Base-by-base conservation (phyloP, 495 filamentous ascomycete species). In the Tuber umbilicatum region DNA sequence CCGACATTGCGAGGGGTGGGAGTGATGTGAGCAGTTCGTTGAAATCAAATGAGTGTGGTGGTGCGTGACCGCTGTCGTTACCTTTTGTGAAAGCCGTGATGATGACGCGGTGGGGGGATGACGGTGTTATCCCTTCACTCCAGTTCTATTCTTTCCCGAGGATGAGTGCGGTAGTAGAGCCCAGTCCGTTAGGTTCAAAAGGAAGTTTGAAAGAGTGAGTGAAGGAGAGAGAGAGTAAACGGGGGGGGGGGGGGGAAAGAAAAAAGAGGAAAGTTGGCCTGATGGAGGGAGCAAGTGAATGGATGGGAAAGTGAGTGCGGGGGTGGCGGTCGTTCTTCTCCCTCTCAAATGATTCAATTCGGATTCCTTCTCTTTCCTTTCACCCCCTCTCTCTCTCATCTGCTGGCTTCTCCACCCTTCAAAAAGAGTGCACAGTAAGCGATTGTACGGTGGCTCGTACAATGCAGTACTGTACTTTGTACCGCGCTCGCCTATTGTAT, bases 1-100 rank as follows among this genome's bases (percentile, higher is more conserved):
- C 60, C 17, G 60, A 37, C 69, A 74, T 78, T 21, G 72, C 27
- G 27, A 64, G 55, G 27, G 27, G 55, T 16, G 55, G 55, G 19
- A 64, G 55, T 35, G 55, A 64, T 64, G 27, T 35, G 27, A 64
- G 55, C 1, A 64, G 55, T 64, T 64, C 55, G 12, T 64, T 64
- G 55, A 64, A 64, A 64, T 64, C 55, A 35, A 64, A 64, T 4
- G 55, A 64, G 31, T 64, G 31, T 64, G 27, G 23, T 60, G n/a
- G 27, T 64, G 55, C 55, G 55, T 64, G 27, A 12, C 55, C 5
- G 27, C 5, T 64, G 16, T 60, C 50, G n/a, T 23, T 60, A 64
- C 27, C 55, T 64, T 31, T 31, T 27, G 31, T 64, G 55, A 17
- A 64, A 64, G 55, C 55, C 55, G 55, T 64, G 55, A 35, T 64